Percentiles rank a stretch among this genome's conserved stretches.
phyloP scores from a whole-genome alignment of 805 yeast genomes.

The Candida dendrica region DNA sequence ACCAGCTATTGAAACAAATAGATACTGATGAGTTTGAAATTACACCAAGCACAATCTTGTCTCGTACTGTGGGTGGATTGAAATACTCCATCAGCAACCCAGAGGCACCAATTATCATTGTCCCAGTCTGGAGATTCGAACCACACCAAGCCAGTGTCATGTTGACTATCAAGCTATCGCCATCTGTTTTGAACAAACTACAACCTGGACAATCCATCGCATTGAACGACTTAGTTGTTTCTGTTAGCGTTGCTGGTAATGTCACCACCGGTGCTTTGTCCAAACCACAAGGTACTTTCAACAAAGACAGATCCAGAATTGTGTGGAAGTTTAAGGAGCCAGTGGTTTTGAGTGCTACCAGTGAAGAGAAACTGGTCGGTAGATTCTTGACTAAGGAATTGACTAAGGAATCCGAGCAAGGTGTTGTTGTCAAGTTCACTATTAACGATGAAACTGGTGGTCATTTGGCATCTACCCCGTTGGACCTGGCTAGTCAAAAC shows the following conservation, averaged over 20 bases:
- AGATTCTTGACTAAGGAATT: conserved; percentile 72
- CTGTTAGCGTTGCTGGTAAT: conserved; percentile 49
- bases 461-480: conserved; percentile 33
- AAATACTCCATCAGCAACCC: conserved; percentile 57
- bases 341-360: conserved; percentile 25
- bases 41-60: conserved; percentile 42
- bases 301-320: conserved; percentile 76
- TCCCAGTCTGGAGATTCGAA: conserved; percentile 89
- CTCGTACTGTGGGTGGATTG: conserved; percentile 72
- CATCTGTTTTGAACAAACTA: conserved; percentile 31
- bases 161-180: conserved; percentile 56
- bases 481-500: conserved; percentile 31
- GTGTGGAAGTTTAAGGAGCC: conserved; percentile 68
- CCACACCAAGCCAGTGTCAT: conserved; percentile 79
- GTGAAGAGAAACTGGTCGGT: conserved; percentile 71
- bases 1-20: conserved; percentile 44
- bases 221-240: conserved; percentile 31
- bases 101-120: conserved; percentile 59
- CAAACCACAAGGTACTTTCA: conserved; percentile 88
- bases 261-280: conserved; percentile 66
- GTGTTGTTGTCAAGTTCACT: conserved; percentile 65
- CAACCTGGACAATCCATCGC: conserved; percentile 28
- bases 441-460: conserved; percentile 37
- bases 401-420: conserved; percentile 68
- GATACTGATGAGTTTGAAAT: conserved; percentile 36